phyloP scores from a whole-genome alignment of 148 eudicot genomes.

The Chenopodium formosanum region DNA sequence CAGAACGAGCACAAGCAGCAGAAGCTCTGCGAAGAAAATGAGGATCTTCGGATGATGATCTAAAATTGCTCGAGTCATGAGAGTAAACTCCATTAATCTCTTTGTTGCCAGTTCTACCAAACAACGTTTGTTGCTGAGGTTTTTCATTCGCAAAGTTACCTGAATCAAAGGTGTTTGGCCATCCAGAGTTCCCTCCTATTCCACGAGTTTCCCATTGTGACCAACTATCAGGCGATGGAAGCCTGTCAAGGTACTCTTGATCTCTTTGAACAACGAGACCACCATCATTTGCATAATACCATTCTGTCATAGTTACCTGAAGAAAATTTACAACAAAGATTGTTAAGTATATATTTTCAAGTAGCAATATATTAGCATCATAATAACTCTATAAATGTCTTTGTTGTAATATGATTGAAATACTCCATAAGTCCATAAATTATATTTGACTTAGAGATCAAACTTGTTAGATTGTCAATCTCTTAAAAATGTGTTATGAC shows the following conservation, averaged over 20 bases:
- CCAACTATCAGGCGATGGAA: constrained; percentile 64
- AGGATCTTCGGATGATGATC: constrained; percentile 28
- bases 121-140: constrained; percentile 26
- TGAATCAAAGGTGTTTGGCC: constrained; percentile 32
- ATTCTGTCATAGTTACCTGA: constrained; percentile 55
- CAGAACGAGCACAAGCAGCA: constrained; percentile 30
- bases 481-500: background rate
- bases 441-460: background rate
- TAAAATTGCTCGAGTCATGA: constrained; percentile 29
- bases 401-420: no score
- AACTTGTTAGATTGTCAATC: background rate
- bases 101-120: constrained; percentile 28
- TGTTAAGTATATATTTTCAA: background rate
- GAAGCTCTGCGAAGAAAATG: constrained; percentile 19
- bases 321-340: background rate
- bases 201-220: constrained; percentile 48
- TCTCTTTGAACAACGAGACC: constrained; percentile 57
- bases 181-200: constrained; percentile 37
- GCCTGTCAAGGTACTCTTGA: constrained; percentile 45
- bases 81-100: constrained; percentile 29
- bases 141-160: constrained; percentile 28
- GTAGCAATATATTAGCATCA: background rate
- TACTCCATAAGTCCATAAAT: no score
- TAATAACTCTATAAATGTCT: background rate
- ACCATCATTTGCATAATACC: constrained; percentile 50